Evolutionary conservation across 2,329 filamentous ascomycete genomes (phyloP).

Genomic region (Phyllosticta citriasiana): DNA sequence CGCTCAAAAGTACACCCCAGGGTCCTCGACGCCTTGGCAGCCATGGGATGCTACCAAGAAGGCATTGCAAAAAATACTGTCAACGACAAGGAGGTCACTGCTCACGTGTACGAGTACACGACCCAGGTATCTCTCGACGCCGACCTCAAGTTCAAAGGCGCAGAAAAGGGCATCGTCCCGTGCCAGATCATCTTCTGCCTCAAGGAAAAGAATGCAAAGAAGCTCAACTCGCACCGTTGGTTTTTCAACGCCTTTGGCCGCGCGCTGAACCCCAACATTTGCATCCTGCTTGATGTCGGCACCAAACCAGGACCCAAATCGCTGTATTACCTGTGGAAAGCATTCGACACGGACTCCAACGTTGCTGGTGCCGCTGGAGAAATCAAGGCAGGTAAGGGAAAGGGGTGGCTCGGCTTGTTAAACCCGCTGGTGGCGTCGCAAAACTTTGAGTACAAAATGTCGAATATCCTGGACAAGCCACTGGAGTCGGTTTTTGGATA

Average conservation of each 20-base stretch:
- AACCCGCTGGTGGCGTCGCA: conserved; percentile 95
- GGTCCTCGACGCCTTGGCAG: conserved; percentile 86
- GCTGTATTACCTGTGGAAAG: conserved; percentile 98
- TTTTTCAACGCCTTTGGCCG: conserved; percentile 98
- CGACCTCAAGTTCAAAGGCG: conserved; percentile 96
- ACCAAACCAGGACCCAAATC: conserved; percentile 82
- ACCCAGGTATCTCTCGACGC: conserved; percentile 94
- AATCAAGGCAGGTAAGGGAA: conserved; percentile 94
- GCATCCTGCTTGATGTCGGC: conserved; percentile 91
- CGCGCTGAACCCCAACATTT: conserved; percentile 88
- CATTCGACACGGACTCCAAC: conserved; percentile 94
- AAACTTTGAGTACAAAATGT: conserved; percentile 99
- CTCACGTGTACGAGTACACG: conserved; percentile 97
- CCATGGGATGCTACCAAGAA: conserved; percentile 96
- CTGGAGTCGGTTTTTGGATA: conserved; percentile 96
- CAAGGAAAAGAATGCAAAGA: conserved; percentile 96
- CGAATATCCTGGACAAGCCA: conserved; percentile 95
- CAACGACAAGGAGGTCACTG: conserved; percentile 89
- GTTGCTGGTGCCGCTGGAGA: conserved; percentile 95
- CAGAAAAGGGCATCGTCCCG: conserved; percentile 96
- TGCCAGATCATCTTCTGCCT: conserved; percentile 98
- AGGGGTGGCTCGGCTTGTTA: conserved; percentile 67
- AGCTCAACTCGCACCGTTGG: conserved; percentile 97
- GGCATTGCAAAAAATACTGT: conserved; percentile 98
- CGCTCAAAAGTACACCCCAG: conserved; percentile 87